These are phyloP conservation scores for Ulmus americana DNA, from an alignment of 331 rosid genomes.

Conservation along the genomic window DNA sequence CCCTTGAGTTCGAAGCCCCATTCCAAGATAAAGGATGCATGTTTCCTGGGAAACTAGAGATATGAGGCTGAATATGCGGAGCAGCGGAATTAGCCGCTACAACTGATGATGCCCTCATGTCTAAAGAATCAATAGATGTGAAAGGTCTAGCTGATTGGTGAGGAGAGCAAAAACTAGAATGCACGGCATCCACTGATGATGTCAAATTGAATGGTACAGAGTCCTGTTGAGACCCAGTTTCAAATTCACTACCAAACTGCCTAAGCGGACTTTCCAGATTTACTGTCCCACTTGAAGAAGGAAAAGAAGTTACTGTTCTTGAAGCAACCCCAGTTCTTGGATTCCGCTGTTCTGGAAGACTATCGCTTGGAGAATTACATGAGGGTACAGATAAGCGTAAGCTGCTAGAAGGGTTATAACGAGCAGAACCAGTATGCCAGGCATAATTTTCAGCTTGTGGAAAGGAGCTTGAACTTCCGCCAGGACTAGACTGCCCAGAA, in stretches of 20 bases:
- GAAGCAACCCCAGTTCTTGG: slow-evolving; percentile 33
- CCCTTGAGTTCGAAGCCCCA: slow-evolving; percentile 49
- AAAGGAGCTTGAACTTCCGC: slow-evolving; percentile 56
- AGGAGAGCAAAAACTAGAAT: slow-evolving; percentile 32
- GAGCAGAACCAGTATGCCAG: slow-evolving; percentile 38
- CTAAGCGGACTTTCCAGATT: slow-evolving; percentile 42
- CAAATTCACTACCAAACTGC: slow-evolving; percentile 36
- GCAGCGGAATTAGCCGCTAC: slow-evolving; percentile 39
- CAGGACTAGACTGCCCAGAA: slow-evolving; percentile 46
- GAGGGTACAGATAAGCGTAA: slow-evolving; percentile 37
- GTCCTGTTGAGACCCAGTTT: slow-evolving; percentile 43
- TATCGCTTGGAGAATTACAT: slow-evolving; percentile 31
- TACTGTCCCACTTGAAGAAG: slow-evolving; percentile 37
- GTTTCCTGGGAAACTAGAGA: slow-evolving; percentile 16
- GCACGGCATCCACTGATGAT: slow-evolving; percentile 42
- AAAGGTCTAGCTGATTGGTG: slow-evolving; percentile 32
- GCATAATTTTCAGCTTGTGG: slow-evolving; percentile 38
- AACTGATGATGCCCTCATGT: slow-evolving; percentile 51
- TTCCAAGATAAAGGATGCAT: slow-evolving; percentile 44
- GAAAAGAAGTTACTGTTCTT: slow-evolving; percentile 41
- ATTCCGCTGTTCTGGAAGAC: slow-evolving; percentile 43
- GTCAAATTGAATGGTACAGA: slow-evolving; percentile 43
- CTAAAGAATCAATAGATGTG: slow-evolving; percentile 40
- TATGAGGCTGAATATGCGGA: slow-evolving; percentile 42
- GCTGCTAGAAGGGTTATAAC: slow-evolving; percentile 40